Conservation (phyloP, 2,329 filamentous ascomycete species). For the Alternaria sp. region DNA sequence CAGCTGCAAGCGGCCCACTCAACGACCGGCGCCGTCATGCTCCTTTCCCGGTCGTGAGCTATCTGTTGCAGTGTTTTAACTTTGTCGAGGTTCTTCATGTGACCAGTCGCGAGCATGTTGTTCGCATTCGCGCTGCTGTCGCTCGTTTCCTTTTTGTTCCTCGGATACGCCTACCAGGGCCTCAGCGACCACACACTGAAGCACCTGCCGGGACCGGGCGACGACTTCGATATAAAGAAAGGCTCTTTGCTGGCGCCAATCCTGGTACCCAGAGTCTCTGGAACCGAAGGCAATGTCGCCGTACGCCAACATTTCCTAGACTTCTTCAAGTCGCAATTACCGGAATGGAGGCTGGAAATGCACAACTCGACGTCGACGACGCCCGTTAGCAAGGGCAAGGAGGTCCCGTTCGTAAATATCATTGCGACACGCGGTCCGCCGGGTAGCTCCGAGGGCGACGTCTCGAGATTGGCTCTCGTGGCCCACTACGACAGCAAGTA, state of each 20-base stretch:
- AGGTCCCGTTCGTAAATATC: slow-evolving; percentile 86
- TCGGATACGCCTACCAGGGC: slow-evolving; percentile 58
- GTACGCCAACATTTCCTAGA: slow-evolving; percentile 83
- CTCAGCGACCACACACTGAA: slow-evolving; percentile 79
- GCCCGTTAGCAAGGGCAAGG: slow-evolving; percentile 72
- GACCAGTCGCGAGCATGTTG: slow-evolving; percentile 22
- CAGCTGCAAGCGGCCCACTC: background rate
- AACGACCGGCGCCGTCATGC: background rate
- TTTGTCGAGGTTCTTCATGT: slow-evolving; percentile 11
- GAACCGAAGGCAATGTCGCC: slow-evolving; percentile 75
- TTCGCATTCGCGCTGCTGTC: slow-evolving; percentile 29
- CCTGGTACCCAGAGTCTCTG: slow-evolving; percentile 84
- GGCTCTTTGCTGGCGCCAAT: slow-evolving; percentile 86
- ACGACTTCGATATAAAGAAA: slow-evolving; percentile 80
- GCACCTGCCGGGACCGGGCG: slow-evolving; percentile 70
- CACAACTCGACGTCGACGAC: slow-evolving; percentile 90
- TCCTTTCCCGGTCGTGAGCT: background rate
- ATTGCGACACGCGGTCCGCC: slow-evolving; percentile 92
- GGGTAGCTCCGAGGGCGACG: slow-evolving; percentile 74
- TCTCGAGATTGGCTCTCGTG: slow-evolving; percentile 82
- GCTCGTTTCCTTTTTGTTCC: slow-evolving; percentile 32
- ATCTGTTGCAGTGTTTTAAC: background rate
- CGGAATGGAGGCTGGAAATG: slow-evolving; percentile 78
- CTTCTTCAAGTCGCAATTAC: slow-evolving; percentile 81
- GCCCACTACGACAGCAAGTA: slow-evolving; percentile 94